These are phyloP conservation scores for Raffaelea ambrosiae DNA, from an alignment of 2,329 filamentous ascomycete genomes.

Conservation along the genomic window DNA sequence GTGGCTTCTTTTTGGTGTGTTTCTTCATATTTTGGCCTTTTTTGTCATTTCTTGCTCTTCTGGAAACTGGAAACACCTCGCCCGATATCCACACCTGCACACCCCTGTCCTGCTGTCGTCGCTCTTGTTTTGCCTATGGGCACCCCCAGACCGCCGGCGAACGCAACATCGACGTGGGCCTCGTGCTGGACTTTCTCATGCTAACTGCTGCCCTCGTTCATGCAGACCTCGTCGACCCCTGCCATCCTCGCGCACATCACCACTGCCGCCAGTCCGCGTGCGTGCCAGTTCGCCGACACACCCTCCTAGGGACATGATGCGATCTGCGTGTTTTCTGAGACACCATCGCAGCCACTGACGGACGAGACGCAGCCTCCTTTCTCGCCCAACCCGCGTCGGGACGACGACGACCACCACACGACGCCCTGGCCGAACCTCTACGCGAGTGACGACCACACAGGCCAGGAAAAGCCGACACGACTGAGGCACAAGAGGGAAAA, in stretches of 20 bases:
- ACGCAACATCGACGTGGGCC: too few species aligned
- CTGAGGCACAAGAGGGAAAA: background rate
- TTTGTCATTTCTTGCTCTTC: too few species aligned
- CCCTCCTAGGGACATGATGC: constrained; percentile 28
- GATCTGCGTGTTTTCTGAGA: constrained; percentile 28
- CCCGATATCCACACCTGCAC: too few species aligned
- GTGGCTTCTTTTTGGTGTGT: background rate
- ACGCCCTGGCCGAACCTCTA: background rate
- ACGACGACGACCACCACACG: too few species aligned
- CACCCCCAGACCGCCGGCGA: too few species aligned
- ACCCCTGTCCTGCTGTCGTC: too few species aligned
- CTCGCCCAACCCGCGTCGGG: too few species aligned
- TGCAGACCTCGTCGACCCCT: constrained; percentile 12
- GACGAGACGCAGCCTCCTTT: too few species aligned
- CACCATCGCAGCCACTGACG: constrained; percentile 29
- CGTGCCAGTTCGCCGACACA: constrained; percentile 6
- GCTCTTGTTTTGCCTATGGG: too few species aligned
- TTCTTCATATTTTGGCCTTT: too few species aligned
- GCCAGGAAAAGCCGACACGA: too few species aligned
- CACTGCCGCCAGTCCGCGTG: constrained; percentile 7
- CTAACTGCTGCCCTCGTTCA: constrained; percentile 15
- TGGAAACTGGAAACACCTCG: too few species aligned
- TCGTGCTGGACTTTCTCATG: constrained; percentile 21
- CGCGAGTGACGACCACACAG: background rate
- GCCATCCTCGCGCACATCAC: background rate